A percentile compares a stretch with the other conserved stretches of the same genome.
phyloP scores from a whole-genome alignment of 106 monocot genomes.

The Allium sativum region DNA sequence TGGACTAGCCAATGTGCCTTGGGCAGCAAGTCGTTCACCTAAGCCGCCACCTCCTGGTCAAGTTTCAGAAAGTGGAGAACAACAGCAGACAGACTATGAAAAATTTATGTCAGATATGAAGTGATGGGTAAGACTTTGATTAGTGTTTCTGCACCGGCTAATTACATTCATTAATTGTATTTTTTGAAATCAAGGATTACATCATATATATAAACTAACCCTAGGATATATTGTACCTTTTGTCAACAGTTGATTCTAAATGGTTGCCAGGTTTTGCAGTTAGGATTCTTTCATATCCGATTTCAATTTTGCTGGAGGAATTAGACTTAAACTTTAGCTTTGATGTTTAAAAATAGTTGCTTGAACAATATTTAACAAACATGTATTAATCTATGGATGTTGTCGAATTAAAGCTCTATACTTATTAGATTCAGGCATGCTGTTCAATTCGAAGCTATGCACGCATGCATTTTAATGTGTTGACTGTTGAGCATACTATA shows the following conservation, averaged over 20 bases:
- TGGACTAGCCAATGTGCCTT: constrained; percentile 21
- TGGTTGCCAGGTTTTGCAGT: no score
- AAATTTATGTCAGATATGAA: constrained; percentile 78
- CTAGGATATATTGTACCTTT: background rate
- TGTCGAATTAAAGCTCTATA: background rate
- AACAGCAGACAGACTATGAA: constrained; percentile 50
- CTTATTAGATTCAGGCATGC: background rate
- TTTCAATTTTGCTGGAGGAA: no score
- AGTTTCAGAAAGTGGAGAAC: constrained; percentile 18
- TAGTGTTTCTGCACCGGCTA: background rate
- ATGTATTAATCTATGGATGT: background rate
- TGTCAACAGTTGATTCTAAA: background rate
- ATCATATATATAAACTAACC: background rate
- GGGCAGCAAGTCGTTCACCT: constrained; percentile 2
- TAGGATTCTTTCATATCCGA: no score
- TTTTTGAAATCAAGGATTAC: background rate
- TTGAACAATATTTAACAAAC: background rate
- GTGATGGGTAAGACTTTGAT: constrained; percentile 26
- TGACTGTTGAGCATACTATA: background rate
- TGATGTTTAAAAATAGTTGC: background rate
- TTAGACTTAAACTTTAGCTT: no score
- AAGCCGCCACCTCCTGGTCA: constrained; percentile 16
- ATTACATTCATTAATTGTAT: background rate
- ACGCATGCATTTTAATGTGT: background rate
- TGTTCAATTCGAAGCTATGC: background rate